phyloP scores from a whole-genome alignment of 257 asterid genomes.

The Misopates orontium region DNA sequence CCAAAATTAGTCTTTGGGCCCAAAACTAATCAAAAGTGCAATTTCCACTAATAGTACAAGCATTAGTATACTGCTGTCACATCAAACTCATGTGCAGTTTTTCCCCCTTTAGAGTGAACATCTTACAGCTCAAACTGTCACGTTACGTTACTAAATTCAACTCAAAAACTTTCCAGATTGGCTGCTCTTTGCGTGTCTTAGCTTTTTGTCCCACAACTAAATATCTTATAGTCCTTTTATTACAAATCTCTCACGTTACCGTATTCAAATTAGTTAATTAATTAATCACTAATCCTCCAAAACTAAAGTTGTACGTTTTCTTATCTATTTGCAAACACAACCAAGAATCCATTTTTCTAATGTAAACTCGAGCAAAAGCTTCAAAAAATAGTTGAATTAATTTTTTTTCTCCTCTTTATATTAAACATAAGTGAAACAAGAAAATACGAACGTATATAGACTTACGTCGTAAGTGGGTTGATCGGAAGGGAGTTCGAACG shows the following conservation, averaged over 20 bases:
- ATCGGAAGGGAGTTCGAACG: conserved; percentile 78
- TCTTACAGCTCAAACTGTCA: conserved; percentile 19
- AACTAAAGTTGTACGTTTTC: background rate
- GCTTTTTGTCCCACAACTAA: no score
- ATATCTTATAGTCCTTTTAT: no score
- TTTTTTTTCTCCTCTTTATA: no score
- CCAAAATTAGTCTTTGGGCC: background rate
- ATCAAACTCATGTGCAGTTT: conserved; percentile 10
- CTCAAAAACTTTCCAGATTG: conserved; percentile 3
- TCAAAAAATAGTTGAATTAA: no score
- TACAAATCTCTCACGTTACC: no score
- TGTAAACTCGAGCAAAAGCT: no score
- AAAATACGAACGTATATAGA: background rate
- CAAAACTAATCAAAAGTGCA: conserved; percentile 7
- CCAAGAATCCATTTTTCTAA: no score
- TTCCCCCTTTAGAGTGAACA: conserved; percentile 3
- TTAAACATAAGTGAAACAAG: no score
- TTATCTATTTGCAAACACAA: background rate
- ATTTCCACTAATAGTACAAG: background rate
- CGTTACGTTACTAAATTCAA: background rate
- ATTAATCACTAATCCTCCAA: background rate
- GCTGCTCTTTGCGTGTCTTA: background rate
- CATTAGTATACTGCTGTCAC: background rate
- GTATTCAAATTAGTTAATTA: background rate
- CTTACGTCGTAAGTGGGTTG: conserved; percentile 80